Base-by-base conservation (phyloP, 2,329 filamentous ascomycete genomes). In the Fusarium tjaetaba region DNA sequence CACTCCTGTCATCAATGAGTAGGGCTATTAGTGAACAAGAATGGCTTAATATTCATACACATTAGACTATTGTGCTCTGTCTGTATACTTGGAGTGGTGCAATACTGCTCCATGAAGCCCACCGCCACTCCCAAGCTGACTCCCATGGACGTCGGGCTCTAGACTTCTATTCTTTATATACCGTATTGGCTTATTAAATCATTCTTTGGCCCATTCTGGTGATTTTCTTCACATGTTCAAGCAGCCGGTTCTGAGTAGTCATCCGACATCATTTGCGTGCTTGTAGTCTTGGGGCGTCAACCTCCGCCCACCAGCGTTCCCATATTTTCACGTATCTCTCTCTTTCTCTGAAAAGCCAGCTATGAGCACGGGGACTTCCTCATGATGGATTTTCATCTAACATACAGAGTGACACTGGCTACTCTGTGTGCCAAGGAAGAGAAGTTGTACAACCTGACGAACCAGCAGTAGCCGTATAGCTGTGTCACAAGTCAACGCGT, bases 1-100 rank as follows among this genome's bases (percentile, higher is more conserved):
- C 51, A 79, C 76, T 42, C 76, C 77, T 14, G 72, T 73, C 24
- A 45, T 75, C 11, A 45, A 77, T 30, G 62, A 70, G 48, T 79
- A 68, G 62, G 24, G n/a, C 38, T 5, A 56, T 24, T 26, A 13
- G 24, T 4, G 10, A 18, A 13, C 18, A 30, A 26, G 43, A n/a
- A 43, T 7, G 18, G 20, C 11, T 16, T 18, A 11, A 22, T 49
- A 18, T 24, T n/a, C 16, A 18, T n/a, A 30, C 22, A 57, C 18
- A 32, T 30, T 24, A 14, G 22, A 24, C 34, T 41, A 13, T 55
- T 41, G 14, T 9, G 26, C 24, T 52, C 24, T 41, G 18, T 15
- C 24, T 41, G 18, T 15, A 28, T 28, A 30, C 24, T 28, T n/a
- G 22, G n/a, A 26, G 20, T 26, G 24, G 49, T 34, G 48, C 30